These are phyloP conservation scores for Exutisphaerella laricina DNA, from an alignment of 2,329 filamentous ascomycete species.

Conservation along the genomic window DNA sequence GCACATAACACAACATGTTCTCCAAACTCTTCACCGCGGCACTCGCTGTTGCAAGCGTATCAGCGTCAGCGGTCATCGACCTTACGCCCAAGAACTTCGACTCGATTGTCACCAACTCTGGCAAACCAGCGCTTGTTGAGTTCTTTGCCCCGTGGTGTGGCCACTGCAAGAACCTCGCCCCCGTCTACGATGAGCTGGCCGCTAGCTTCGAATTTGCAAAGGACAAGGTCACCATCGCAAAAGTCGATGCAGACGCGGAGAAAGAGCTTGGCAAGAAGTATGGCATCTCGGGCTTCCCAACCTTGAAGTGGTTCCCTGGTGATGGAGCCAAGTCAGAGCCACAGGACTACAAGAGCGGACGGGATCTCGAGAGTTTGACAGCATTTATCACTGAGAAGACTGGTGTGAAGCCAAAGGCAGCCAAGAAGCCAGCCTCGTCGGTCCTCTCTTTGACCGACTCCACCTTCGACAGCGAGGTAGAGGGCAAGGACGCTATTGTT, in stretches of 20 bases:
- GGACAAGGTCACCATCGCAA: conserved; percentile 78
- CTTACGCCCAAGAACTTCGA: conserved; percentile 90
- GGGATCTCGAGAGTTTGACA: conserved; percentile 79
- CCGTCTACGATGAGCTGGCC: conserved; percentile 88
- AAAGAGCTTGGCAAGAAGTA: conserved; percentile 78
- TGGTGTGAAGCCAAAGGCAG: conserved; percentile 71
- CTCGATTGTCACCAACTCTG: conserved; percentile 77
- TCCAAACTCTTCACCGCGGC: conserved; percentile 43
- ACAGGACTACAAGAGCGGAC: conserved; percentile 75
- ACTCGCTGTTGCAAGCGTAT: conserved; percentile 47
- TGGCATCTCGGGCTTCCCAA: conserved; percentile 90
- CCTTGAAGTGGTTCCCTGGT: conserved; percentile 76
- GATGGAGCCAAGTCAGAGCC: conserved; percentile 77
- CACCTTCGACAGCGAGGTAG: conserved; percentile 71
- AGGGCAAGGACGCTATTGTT: conserved; percentile 86
- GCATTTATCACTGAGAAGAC: conserved; percentile 83
- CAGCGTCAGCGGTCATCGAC: conserved; percentile 81
- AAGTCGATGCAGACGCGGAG: conserved; percentile 92
- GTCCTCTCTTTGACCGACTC: conserved; percentile 76
- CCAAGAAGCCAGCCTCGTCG: conserved; percentile 64
- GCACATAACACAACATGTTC: conserved; percentile 44
- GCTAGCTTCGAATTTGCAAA: conserved; percentile 65
- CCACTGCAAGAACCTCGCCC: conserved; percentile 97
- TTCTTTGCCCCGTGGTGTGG: conserved; percentile 99
- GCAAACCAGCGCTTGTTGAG: conserved; percentile 92